These are phyloP conservation scores for Nyssa sinensis DNA, from an alignment of 148 eudicot species.

Conservation along the genomic window DNA sequence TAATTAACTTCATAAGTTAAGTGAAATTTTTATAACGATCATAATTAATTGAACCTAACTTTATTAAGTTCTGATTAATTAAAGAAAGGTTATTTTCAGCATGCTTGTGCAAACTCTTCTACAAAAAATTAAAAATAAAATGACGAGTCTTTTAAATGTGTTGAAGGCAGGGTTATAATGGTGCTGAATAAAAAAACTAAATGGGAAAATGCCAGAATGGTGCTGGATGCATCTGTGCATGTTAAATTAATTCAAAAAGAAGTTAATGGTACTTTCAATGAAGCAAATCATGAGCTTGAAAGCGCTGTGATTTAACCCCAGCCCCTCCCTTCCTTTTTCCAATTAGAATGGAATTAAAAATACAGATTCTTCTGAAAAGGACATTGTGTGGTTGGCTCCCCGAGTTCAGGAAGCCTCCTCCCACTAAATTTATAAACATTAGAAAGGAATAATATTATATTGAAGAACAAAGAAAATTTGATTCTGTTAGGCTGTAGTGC, in stretches of 20 bases:
- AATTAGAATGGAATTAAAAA: slow-evolving; percentile 7
- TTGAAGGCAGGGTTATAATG: no score
- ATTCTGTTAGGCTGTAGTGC: slow-evolving; percentile 35
- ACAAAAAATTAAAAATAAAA: no score
- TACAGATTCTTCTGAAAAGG: slow-evolving; percentile 25
- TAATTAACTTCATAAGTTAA: no score
- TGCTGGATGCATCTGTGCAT: no score
- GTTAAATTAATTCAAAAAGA: background rate
- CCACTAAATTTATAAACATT: slow-evolving; percentile 10
- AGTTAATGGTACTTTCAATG: slow-evolving; percentile 11
- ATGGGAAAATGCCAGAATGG: no score
- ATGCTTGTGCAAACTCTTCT: no score
- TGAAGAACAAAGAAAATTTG: slow-evolving; percentile 14
- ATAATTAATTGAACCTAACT: no score
- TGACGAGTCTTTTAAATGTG: no score
- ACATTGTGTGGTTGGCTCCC: slow-evolving; percentile 35
- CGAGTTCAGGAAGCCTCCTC: slow-evolving; percentile 27
- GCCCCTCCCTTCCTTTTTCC: background rate
- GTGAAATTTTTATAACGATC: no score
- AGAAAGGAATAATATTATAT: slow-evolving; percentile 16
- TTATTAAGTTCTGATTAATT: no score
- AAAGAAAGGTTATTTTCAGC: no score
- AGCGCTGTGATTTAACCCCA: background rate
- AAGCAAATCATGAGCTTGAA: slow-evolving; percentile 20
- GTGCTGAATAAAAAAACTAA: no score